Percentiles rank a stretch among this genome's conserved stretches.
Evolutionary conservation across 257 asterid genomes (phyloP).

Genomic region (Mitragyna speciosa): DNA sequence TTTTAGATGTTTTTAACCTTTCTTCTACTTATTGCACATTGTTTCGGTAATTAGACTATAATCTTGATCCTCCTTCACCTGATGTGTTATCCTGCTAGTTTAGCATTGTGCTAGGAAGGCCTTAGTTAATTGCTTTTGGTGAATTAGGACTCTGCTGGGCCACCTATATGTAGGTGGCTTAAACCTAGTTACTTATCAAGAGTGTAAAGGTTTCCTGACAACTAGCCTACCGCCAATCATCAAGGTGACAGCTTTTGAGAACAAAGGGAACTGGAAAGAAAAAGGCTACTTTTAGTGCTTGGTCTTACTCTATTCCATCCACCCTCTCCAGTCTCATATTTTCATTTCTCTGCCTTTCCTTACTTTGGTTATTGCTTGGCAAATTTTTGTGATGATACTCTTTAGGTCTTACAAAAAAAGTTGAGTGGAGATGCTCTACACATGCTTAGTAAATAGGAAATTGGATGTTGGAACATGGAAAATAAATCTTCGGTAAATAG

Average conservation of each 20-base stretch:
- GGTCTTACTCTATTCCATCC: neutral
- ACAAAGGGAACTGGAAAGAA: neutral
- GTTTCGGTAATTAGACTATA: neutral
- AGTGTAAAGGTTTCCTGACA: neutral
- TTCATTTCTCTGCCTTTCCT: neutral
- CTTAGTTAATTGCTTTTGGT: neutral
- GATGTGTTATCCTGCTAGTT: neutral
- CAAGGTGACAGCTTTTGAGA: neutral
- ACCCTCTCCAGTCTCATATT: neutral
- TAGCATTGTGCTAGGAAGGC: neutral
- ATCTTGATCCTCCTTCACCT: neutral
- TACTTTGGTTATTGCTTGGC: neutral
- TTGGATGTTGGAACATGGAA: neutral
- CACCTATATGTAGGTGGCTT: neutral
- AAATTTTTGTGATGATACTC: neutral
- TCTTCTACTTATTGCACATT: neutral
- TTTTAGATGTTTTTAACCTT: neutral
- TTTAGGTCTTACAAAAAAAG: neutral
- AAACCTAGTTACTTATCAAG: neutral
- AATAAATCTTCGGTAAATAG: neutral
- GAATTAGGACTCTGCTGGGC: neutral
- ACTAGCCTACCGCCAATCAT: neutral
- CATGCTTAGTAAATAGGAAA: neutral
- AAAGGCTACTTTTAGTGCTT: neutral
- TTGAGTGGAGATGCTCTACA: neutral